Conservation (phyloP, 192 early-diverging fungal species). For the Entomortierella parvispora region DNA sequence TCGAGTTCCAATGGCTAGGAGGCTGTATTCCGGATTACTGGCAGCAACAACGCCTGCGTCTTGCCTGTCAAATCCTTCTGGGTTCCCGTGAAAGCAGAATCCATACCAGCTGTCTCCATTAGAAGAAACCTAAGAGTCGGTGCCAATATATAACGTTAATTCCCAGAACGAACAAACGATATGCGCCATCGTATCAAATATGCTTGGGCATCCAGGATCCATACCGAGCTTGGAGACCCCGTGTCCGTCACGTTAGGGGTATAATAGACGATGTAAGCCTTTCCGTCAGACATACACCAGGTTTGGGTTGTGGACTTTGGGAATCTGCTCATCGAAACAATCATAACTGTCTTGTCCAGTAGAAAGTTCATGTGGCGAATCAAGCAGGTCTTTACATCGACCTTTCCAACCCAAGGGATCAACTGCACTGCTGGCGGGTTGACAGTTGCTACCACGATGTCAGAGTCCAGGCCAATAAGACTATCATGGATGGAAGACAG, state of each 20-base stretch:
- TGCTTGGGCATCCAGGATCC: not conserved
- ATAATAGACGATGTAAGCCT: constrained; percentile 71
- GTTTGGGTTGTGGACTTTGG: constrained; percentile 45
- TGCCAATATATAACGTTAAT: not conserved
- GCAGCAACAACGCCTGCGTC: constrained; percentile 65
- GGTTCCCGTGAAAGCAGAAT: constrained; percentile 59
- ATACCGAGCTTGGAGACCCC: constrained; percentile 27
- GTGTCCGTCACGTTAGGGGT: constrained; percentile 38
- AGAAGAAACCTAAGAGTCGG: constrained; percentile 19
- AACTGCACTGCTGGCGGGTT: constrained; percentile 77
- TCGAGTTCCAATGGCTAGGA: constrained; percentile 75
- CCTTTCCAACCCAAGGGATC: constrained; percentile 76
- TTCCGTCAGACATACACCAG: constrained; percentile 62
- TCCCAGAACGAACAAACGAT: not conserved
- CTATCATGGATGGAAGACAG: constrained; percentile 47
- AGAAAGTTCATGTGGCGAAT: constrained; percentile 64
- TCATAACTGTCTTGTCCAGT: constrained; percentile 31
- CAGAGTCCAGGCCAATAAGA: constrained; percentile 70
- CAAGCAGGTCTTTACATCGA: constrained; percentile 66
- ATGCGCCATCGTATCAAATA: not conserved
- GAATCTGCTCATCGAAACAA: constrained; percentile 44
- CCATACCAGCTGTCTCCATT: constrained; percentile 60
- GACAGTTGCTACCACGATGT: constrained; percentile 74
- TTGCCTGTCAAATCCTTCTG: constrained; percentile 49
- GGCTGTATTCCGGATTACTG: constrained; percentile 75